Evolutionary conservation across 306 rosid genomes (phyloP).

Genomic region (Hylodesmum podocarpum): DNA sequence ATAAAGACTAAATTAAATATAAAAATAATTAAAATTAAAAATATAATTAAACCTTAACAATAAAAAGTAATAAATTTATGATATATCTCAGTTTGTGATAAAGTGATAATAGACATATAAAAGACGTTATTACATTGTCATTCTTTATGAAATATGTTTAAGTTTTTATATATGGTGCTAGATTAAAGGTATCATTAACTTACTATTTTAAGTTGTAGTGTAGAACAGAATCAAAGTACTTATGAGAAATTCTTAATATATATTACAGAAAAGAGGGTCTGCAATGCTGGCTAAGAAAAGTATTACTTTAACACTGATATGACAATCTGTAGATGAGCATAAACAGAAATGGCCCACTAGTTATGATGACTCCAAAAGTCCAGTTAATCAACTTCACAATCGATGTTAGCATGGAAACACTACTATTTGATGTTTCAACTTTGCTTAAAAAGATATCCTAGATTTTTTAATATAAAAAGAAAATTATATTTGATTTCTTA

Average conservation of each 20-base stretch:
- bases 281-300: not conserved
- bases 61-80: no score
- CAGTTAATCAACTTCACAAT: not conserved
- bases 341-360: not conserved
- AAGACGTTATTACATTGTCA: no score
- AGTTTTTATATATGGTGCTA: not conserved
- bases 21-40: no score
- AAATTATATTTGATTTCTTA: not conserved
- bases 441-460: not conserved
- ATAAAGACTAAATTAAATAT: no score
- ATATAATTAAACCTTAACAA: no score
- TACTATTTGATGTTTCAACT: not conserved
- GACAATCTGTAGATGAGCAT: not conserved
- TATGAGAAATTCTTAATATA: not conserved
- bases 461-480: no score
- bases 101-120: no score
- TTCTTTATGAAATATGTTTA: not conserved
- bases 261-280: not conserved
- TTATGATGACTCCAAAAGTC: not conserved
- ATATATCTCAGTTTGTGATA: no score
- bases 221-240: not conserved
- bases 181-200: not conserved
- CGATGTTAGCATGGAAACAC: not conserved
- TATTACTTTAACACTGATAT: not conserved
- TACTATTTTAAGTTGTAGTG: constrained; percentile 2